phyloP scores from a whole-genome alignment of 106 monocot species.

The Allium sativum region DNA sequence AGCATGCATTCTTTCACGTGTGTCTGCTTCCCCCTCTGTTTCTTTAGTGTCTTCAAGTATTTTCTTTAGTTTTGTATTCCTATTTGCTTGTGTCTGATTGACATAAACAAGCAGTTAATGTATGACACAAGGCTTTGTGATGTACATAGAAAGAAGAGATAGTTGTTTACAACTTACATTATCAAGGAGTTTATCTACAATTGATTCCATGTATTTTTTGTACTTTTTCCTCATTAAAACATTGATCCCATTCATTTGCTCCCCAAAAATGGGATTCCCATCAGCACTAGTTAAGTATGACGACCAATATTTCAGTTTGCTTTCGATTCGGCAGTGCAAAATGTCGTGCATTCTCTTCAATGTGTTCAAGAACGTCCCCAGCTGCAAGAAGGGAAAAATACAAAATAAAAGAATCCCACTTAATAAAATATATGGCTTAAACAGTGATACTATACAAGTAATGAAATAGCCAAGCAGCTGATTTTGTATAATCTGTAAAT shows the following conservation, averaged over 20 bases:
- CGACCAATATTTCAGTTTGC: constrained; percentile 54
- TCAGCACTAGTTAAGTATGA: constrained; percentile 33
- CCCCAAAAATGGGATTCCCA: constrained; percentile 47
- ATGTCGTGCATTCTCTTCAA: constrained; percentile 80
- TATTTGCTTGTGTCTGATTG: constrained; percentile 47
- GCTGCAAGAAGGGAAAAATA: constrained; percentile 29
- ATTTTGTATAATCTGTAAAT: no score
- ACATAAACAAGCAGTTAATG: background rate
- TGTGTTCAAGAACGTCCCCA: constrained; percentile 80
- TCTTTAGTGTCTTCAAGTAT: constrained; percentile 90
- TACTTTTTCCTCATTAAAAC: constrained; percentile 75
- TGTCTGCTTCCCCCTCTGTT: constrained; percentile 59
- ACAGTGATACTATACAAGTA: no score
- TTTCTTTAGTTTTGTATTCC: constrained; percentile 62
- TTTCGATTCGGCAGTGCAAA: constrained; percentile 53
- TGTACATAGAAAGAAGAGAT: background rate
- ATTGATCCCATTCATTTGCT: constrained; percentile 65
- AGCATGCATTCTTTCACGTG: constrained; percentile 74
- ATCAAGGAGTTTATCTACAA: constrained; percentile 63
- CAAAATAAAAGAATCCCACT: background rate
- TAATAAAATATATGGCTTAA: no score
- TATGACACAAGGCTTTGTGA: background rate
- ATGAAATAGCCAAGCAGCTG: no score
- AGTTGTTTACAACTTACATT: constrained; percentile 50
- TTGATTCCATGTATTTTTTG: constrained; percentile 80